Evolutionary conservation across 73 alveolate genomes (phyloP), one percentile per base, ranked within the genome.

Genomic region (Tetrahymena elliotti): DNA sequence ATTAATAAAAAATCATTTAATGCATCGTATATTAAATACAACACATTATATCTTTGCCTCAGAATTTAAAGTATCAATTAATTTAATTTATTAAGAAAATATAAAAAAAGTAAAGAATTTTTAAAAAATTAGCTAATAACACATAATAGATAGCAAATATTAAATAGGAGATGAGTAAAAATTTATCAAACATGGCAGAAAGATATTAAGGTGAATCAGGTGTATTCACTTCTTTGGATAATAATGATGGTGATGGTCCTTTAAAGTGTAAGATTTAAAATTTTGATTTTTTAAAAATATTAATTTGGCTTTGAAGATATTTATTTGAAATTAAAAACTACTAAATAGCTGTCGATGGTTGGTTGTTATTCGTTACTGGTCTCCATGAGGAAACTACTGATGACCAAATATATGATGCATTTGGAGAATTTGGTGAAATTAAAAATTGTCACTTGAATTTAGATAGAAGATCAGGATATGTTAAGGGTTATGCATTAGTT

Each of bases 391-490:
- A 98, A 93, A 97, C 98, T 35, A 96, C 96, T 93, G 99, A 98
- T 83, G 99, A 98, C 68, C 98, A 98, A 92, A 40, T 98, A 3
- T 54, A 84, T 93, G 99, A 97, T 93, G 95, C 96, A n/a, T 97
- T 98, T 94, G 94, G 97, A 33, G 97, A 94, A 36, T 97, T 93
- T 92, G 99, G 99, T 12, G 96, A 95, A 31, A 95, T 98, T 38
- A 97, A 96, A 94, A 97, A 97, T 95, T 92, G 98, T 52, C 99
- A 97, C 94, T 94, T 98, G 95, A 98, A 98, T 95, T 93, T 97
- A 36, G 98, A 98, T 93, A 96, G 99, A 93, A 96, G 99, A 94
- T 94, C 98, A 16, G 99, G 99, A 34, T 97, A 95, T 41, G 98
- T 95, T 35, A 98, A 97, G 95, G 99, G 99, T 33, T 98, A 98